phyloP scores from a whole-genome alignment of 2,329 filamentous ascomycete species.

The Phoma sp. region DNA sequence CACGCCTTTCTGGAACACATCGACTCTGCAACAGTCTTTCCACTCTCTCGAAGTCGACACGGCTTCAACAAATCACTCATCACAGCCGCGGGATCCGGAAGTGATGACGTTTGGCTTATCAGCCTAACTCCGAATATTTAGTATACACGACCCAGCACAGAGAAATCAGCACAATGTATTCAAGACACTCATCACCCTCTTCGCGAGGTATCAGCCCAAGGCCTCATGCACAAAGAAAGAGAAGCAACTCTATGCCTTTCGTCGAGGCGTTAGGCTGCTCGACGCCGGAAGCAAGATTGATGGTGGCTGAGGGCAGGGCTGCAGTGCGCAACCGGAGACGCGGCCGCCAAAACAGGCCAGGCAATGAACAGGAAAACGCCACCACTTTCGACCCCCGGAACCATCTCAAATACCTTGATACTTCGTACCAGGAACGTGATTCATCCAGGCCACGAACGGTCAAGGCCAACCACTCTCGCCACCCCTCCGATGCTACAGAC shows the following conservation, averaged over 20 bases:
- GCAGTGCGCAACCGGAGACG: conserved; percentile 39
- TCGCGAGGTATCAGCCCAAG: conserved; percentile 26
- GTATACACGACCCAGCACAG: neutral
- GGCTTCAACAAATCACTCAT: conserved; percentile 8
- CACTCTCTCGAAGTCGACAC: conserved; percentile 4
- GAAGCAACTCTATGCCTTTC: conserved; percentile 46
- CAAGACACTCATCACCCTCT: conserved; percentile 32
- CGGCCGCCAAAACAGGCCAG: conserved; percentile 31
- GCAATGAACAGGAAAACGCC: conserved; percentile 23
- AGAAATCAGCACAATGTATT: conserved; percentile 28
- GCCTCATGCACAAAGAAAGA: conserved; percentile 33
- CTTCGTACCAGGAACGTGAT: conserved; percentile 20
- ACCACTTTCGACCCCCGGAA: conserved; percentile 36
- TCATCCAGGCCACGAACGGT: conserved; percentile 15
- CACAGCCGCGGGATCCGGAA: conserved; percentile 21
- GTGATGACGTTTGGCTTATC: conserved; percentile 30
- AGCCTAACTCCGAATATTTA: conserved; percentile 22
- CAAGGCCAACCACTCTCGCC: conserved; percentile 30
- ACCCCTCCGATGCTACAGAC: conserved; percentile 40
- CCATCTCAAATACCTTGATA: conserved; percentile 39
- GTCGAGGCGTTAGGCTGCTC: conserved; percentile 44
- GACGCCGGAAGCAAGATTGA: conserved; percentile 43
- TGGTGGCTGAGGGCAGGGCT: conserved; percentile 44
- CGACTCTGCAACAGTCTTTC: neutral
- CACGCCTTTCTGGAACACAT: neutral